Percentiles rank a stretch among this genome's conserved stretches.
Conservation (phyloP, 345 rosid genomes). For the Microthlaspi erraticum region DNA sequence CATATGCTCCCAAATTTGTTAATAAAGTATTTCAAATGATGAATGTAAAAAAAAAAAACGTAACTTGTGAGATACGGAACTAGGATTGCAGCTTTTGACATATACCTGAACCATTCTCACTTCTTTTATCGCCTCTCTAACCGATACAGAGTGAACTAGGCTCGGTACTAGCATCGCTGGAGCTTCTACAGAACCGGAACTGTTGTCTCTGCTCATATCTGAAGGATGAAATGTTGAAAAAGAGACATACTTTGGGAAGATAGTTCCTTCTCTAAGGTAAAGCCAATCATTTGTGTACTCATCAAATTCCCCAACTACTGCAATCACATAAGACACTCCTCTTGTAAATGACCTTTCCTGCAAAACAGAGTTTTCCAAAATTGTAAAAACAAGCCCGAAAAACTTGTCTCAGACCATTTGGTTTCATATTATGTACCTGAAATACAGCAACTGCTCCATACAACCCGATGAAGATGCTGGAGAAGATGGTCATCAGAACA, state of each 20-base stretch:
- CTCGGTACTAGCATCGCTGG: constrained; percentile 79
- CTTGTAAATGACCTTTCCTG: constrained; percentile 81
- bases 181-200: constrained; percentile 49
- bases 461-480: constrained; percentile 73
- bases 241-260: constrained; percentile 73
- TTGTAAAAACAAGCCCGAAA: not conserved
- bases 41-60: not conserved
- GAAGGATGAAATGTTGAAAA: constrained; percentile 40
- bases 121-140: constrained; percentile 78
- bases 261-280: constrained; percentile 80
- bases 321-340: constrained; percentile 83
- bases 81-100: constrained; percentile 4
- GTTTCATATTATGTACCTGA: constrained; percentile 50
- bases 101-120: constrained; percentile 86
- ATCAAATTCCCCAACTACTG: constrained; percentile 87
- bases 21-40: not conserved
- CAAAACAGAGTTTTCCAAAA: constrained; percentile 19
- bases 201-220: constrained; percentile 43
- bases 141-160: constrained; percentile 72
- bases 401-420: not conserved
- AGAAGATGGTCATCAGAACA: constrained; percentile 57
- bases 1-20: constrained; percentile 65
- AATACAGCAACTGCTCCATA: constrained; percentile 76
- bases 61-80: not conserved
- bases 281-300: constrained; percentile 92